Percentiles rank a stretch among this genome's conserved stretches.
Evolutionary conservation across 805 yeast species (phyloP).

Genomic region (Nakazawaea sp.): DNA sequence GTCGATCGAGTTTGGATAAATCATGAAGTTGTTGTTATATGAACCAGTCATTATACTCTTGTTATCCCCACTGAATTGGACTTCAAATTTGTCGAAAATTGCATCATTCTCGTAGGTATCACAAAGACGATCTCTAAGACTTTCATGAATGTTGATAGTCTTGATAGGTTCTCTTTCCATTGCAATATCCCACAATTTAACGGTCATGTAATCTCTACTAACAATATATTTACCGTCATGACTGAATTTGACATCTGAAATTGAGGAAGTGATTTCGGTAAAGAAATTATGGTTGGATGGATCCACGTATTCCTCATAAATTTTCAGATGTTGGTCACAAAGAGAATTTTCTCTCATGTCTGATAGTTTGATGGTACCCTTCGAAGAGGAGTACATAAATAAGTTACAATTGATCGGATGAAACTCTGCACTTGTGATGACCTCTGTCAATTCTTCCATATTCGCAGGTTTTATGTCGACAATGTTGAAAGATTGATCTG

Average conservation of each 20-base stretch:
- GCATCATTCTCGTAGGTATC: conserved; percentile 98
- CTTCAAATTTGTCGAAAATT: conserved; percentile 97
- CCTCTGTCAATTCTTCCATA: conserved; percentile 99
- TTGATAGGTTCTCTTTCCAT: conserved; percentile 95
- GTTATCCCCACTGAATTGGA: conserved; percentile 89
- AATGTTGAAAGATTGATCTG: conserved; percentile 93
- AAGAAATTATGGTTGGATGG: conserved; percentile 91
- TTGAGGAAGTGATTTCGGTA: conserved; percentile 93
- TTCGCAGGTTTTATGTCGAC: conserved; percentile 97
- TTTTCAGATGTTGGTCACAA: conserved; percentile 83
- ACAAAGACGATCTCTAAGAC: conserved; percentile 84
- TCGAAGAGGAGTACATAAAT: conserved; percentile 92
- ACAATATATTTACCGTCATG: conserved; percentile 91
- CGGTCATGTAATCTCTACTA: conserved; percentile 95
- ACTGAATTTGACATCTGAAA: conserved; percentile 89
- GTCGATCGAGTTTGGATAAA: conserved; percentile 74
- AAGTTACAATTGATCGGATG: conserved; percentile 90
- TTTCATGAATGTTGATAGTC: conserved; percentile 94
- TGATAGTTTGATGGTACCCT: conserved; percentile 90
- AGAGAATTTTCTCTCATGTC: conserved; percentile 96
- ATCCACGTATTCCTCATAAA: conserved; percentile 89
- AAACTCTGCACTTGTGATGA: conserved; percentile 92
- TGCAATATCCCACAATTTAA: conserved; percentile 95
- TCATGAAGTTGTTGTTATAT: conserved; percentile 94
- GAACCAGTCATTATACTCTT: conserved; percentile 94